Evolutionary conservation across 148 eudicot genomes (phyloP).

Genomic region (Heliosperma pusillum): DNA sequence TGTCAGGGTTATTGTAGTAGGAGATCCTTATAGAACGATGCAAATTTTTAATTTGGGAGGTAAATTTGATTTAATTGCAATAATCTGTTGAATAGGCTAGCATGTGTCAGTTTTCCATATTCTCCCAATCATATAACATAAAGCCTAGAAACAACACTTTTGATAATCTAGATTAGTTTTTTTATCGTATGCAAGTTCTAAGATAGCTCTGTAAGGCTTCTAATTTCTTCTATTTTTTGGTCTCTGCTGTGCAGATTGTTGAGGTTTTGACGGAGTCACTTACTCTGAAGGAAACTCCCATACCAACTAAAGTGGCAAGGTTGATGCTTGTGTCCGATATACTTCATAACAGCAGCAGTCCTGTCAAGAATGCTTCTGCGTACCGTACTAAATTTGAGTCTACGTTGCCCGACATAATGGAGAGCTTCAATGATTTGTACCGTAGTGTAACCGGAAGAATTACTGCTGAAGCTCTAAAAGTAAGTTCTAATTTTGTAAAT

Average conservation of each 20-base stretch:
- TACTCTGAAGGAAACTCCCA: conserved; percentile 97
- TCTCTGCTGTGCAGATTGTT: conserved; percentile 55
- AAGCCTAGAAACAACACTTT: not conserved
- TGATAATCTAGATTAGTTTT: not conserved
- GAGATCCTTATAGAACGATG: not conserved
- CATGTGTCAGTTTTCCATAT: not conserved
- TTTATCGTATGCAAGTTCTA: not conserved
- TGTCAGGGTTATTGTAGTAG: not conserved
- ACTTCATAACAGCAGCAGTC: conserved; percentile 97
- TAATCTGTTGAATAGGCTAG: not conserved
- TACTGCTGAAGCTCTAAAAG: conserved; percentile 97
- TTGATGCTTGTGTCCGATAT: conserved; percentile 97
- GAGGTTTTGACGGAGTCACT: conserved; percentile 95
- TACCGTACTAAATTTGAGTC: conserved; percentile 98
- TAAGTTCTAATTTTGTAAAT: conserved; percentile 23
- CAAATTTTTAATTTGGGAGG: not conserved
- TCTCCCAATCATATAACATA: not conserved
- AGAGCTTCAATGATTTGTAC: conserved; percentile 93
- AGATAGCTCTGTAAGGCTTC: not conserved
- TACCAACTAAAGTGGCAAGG: conserved; percentile 97
- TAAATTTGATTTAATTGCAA: not conserved
- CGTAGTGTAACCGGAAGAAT: conserved; percentile 88
- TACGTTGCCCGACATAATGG: conserved; percentile 80
- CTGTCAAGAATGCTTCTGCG: conserved; percentile 97
- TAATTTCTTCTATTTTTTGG: conserved; percentile 6